phyloP scores from a whole-genome alignment of 1,284 basidiomycete species.

The Calocybe gambosa region DNA sequence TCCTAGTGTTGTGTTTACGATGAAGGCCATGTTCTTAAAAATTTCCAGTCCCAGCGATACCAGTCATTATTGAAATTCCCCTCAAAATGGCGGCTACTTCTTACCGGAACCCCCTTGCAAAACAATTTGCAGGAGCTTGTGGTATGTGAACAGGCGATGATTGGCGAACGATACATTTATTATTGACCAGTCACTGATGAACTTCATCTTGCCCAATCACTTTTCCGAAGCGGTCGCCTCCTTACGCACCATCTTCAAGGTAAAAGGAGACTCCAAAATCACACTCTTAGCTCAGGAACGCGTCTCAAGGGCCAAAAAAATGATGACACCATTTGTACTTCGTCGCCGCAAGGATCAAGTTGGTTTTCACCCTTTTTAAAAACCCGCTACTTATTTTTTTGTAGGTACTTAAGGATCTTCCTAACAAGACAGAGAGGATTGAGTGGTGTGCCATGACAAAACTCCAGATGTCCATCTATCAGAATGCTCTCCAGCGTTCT shows the following conservation, averaged over 20 bases:
- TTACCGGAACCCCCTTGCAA: constrained; percentile 95
- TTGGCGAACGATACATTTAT: constrained; percentile 7
- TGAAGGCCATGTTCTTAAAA: constrained; percentile 96
- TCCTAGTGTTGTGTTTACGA: constrained; percentile 84
- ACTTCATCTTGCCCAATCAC: constrained; percentile 93
- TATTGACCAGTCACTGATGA: constrained; percentile 79
- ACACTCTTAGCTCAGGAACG: constrained; percentile 86
- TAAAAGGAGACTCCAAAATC: constrained; percentile 82
- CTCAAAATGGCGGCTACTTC: constrained; percentile 84
- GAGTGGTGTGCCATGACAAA: constrained; percentile 93
- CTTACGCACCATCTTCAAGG: constrained; percentile 94
- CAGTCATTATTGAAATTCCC: constrained; percentile 82
- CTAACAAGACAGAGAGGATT: constrained; percentile 87
- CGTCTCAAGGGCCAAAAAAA: constrained; percentile 92
- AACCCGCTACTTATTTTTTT: constrained; percentile 1
- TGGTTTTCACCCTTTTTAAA: constrained; percentile 3
- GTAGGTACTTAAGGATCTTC: constrained; percentile 88
- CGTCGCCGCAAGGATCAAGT: constrained; percentile 92
- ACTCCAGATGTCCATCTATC: constrained; percentile 81
- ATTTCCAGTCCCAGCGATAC: constrained; percentile 94
- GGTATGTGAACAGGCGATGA: constrained; percentile 45
- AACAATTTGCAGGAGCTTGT: constrained; percentile 93
- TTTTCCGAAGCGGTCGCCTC: constrained; percentile 75
- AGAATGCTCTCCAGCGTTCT: constrained; percentile 78
- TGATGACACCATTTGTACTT: constrained; percentile 99